phyloP scores from a whole-genome alignment of 495 filamentous ascomycete species.

The Aspergillus incahuasiensis region DNA sequence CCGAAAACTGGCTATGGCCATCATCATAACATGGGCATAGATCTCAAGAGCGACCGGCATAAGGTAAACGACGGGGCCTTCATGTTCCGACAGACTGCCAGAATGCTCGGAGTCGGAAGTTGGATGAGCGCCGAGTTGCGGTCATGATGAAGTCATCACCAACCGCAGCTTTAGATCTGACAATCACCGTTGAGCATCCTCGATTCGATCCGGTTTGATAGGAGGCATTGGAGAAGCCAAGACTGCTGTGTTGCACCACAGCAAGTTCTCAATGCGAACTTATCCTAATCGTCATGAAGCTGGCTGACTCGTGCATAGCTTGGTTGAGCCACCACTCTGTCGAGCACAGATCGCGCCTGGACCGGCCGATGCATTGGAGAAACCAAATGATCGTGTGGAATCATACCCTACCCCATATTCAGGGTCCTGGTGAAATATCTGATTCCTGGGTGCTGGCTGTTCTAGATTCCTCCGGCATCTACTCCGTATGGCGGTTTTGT shows the following conservation, averaged over 20 bases:
- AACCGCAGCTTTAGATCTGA: not conserved
- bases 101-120: not conserved
- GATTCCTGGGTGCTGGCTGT: too few species aligned
- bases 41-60: not conserved
- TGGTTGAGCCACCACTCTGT: too few species aligned
- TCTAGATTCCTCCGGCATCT: too few species aligned
- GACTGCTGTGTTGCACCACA: not conserved
- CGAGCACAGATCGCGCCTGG: too few species aligned
- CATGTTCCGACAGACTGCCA: not conserved
- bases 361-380: too few species aligned
- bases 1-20: too few species aligned
- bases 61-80: not conserved
- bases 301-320: not conserved
- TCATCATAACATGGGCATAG: not conserved
- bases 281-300: not conserved
- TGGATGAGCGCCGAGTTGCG: not conserved
- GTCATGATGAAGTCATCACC: slow-evolving; percentile 17
- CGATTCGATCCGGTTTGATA: not conserved
- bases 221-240: not conserved
- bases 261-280: not conserved
- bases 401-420: too few species aligned
- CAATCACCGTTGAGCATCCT: not conserved
- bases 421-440: too few species aligned
- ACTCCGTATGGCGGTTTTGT: too few species aligned
- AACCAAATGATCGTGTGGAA: too few species aligned